These are phyloP conservation scores for Akanthomyces lecanii DNA, from an alignment of 2,329 filamentous ascomycete species.

Conservation along the genomic window DNA sequence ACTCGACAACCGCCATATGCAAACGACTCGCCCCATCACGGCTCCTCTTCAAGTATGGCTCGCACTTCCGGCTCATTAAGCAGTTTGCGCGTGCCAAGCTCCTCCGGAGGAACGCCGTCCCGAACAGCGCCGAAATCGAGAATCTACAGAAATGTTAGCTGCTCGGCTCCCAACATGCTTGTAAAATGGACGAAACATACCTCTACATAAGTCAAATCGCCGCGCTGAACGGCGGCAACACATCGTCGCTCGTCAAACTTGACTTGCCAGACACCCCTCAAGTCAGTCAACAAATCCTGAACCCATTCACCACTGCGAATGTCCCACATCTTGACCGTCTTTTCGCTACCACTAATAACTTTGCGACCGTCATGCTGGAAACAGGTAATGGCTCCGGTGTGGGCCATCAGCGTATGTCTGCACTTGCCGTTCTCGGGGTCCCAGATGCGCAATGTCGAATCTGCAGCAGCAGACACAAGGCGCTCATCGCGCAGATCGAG, in stretches of 20 bases:
- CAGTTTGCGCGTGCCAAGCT: slow-evolving; percentile 75
- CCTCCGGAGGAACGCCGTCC: slow-evolving; percentile 73
- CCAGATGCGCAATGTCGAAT: slow-evolving; percentile 94
- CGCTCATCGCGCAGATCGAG: slow-evolving; percentile 85
- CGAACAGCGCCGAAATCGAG: slow-evolving; percentile 94
- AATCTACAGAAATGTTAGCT: slow-evolving; percentile 56
- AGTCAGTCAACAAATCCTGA: slow-evolving; percentile 84
- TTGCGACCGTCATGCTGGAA: slow-evolving; percentile 98
- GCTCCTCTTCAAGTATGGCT: slow-evolving; percentile 45
- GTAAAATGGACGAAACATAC: slow-evolving; percentile 48
- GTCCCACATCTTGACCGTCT: slow-evolving; percentile 98
- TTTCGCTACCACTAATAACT: slow-evolving; percentile 92
- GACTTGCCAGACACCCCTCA: slow-evolving; percentile 98
- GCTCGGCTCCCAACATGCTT: slow-evolving; percentile 17
- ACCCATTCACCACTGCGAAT: slow-evolving; percentile 87
- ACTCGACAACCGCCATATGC: neutral
- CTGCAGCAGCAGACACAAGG: slow-evolving; percentile 90
- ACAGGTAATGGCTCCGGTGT: slow-evolving; percentile 96
- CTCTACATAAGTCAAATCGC: slow-evolving; percentile 91
- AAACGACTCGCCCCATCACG: slow-evolving; percentile 16
- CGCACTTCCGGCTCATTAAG: slow-evolving; percentile 54
- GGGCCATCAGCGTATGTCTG: slow-evolving; percentile 83
- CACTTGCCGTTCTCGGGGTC: slow-evolving; percentile 90
- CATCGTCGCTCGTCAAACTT: slow-evolving; percentile 94
- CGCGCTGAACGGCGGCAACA: slow-evolving; percentile 92